Conservation (phyloP, 148 eudicot genomes). For the Drosera capensis region DNA sequence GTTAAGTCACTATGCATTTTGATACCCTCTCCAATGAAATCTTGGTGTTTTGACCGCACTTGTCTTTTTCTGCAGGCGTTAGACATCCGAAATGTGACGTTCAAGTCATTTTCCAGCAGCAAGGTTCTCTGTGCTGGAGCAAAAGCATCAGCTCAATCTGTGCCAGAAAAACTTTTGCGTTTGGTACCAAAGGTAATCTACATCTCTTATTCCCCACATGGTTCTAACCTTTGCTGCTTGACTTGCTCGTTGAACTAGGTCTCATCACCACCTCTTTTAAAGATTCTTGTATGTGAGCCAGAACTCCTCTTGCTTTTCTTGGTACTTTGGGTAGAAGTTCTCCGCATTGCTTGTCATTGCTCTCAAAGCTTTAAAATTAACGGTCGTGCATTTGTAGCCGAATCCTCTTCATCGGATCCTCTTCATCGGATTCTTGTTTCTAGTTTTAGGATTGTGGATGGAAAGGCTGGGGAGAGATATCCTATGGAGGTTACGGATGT, state of each 20-base stretch:
- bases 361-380: too few species aligned
- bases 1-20: neutral
- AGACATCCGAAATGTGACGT: conserved; percentile 65
- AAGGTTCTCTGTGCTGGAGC: conserved; percentile 78
- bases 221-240: too few species aligned
- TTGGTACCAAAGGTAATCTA: conserved; percentile 61
- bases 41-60: neutral
- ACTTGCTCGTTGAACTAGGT: too few species aligned
- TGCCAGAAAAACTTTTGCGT: conserved; percentile 63
- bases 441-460: conserved; percentile 64
- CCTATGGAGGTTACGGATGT: conserved; percentile 84
- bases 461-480: conserved; percentile 99
- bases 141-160: conserved; percentile 46
- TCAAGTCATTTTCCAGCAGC: conserved; percentile 40
- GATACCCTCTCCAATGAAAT: neutral
- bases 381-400: neutral
- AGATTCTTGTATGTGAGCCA: neutral
- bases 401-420: neutral
- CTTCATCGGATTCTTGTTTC: neutral
- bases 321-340: too few species aligned
- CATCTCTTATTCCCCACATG: neutral
- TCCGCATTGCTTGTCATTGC: too few species aligned
- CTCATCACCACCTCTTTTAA: neutral
- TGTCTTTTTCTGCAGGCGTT: conserved; percentile 33
- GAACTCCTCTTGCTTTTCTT: neutral